A percentile compares a stretch with the other conserved stretches of the same genome.
Evolutionary conservation across 345 rosid species (phyloP).

Genomic region (Microthlaspi erraticum): DNA sequence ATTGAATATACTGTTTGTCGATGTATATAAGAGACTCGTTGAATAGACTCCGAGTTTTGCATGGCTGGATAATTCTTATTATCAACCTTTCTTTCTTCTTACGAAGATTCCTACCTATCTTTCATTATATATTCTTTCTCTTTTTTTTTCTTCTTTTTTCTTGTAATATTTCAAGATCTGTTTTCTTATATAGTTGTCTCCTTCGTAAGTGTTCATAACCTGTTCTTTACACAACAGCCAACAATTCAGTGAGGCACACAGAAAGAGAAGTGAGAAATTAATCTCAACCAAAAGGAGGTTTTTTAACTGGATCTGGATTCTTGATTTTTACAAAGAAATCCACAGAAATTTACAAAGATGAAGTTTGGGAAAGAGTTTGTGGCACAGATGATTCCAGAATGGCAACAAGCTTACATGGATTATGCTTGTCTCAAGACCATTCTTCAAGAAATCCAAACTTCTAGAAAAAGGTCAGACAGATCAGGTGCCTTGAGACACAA

Average conservation of each 20-base stretch:
- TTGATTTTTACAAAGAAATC: slow-evolving; percentile 5
- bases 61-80: slow-evolving; percentile 20
- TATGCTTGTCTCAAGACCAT: slow-evolving; percentile 49
- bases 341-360: slow-evolving; percentile 44
- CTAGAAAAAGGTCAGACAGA: slow-evolving; percentile 41
- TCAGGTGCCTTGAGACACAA: slow-evolving; percentile 40
- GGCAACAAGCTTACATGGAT: slow-evolving; percentile 74
- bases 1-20: background rate
- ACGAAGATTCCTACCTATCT: background rate
- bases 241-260: background rate
- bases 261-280: background rate
- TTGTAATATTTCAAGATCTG: slow-evolving; percentile 6
- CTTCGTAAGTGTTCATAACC: background rate
- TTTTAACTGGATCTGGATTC: slow-evolving; percentile 11
- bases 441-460: slow-evolving; percentile 49
- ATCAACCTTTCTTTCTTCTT: background rate
- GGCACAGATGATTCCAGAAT: slow-evolving; percentile 75
- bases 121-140: background rate
- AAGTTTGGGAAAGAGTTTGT: slow-evolving; percentile 75
- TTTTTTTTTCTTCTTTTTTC: background rate
- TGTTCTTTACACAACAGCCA: slow-evolving; percentile 18
- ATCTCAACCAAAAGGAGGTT: background rate
- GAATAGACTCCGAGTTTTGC: slow-evolving; percentile 31
- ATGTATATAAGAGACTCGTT: slow-evolving; percentile 12
- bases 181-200: background rate